Evolutionary conservation across 345 rosid species (phyloP).

Genomic region (Nasturtium officinale): DNA sequence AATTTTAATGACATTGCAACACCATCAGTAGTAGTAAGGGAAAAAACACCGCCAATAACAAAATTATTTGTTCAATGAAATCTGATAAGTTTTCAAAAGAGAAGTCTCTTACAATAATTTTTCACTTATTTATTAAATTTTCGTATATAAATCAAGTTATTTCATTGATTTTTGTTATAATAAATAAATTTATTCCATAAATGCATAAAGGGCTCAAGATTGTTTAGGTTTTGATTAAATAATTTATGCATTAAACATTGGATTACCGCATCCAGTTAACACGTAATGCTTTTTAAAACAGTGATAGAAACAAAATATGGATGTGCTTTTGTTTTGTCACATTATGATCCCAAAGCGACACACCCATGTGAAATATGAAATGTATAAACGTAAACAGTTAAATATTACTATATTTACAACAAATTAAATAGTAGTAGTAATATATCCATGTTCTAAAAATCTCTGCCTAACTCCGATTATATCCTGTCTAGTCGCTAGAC

Average conservation of each 20-base stretch:
- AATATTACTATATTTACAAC: not conserved
- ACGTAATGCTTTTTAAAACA: not conserved
- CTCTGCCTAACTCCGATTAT: no score
- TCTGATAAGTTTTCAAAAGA: not conserved
- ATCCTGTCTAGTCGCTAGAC: no score
- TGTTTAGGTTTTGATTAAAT: not conserved
- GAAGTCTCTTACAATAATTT: not conserved
- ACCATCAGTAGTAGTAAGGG: not conserved
- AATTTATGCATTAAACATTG: not conserved
- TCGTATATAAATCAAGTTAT: no score
- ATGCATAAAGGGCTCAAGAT: not conserved
- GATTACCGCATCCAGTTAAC: not conserved
- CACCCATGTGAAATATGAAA: constrained; percentile 26
- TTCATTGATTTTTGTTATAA: not conserved
- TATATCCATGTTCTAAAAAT: no score
- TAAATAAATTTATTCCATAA: not conserved
- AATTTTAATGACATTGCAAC: not conserved
- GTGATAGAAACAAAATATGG: not conserved
- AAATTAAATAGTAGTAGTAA: constrained; percentile 10
- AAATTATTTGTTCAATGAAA: not conserved
- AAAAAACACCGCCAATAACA: not conserved
- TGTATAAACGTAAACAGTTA: not conserved
- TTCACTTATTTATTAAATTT: no score
- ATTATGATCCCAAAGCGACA: constrained; percentile 16
- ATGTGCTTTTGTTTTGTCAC: constrained; percentile 21